phyloP scores from a whole-genome alignment of 192 early-diverging fungal species.

The Glomus cerebriforme region DNA sequence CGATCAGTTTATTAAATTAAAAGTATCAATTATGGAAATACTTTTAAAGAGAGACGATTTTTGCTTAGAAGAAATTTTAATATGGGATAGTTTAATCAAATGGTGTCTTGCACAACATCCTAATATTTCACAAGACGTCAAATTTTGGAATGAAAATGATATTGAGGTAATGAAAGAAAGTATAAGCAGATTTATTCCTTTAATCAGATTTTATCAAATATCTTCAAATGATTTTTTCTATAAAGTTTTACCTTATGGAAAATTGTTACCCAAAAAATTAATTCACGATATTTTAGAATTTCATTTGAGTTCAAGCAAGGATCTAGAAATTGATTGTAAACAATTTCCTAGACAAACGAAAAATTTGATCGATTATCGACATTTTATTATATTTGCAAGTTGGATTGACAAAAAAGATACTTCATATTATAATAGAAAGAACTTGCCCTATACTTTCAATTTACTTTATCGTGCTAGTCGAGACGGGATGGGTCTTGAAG shows the following conservation, averaged over 20 bases:
- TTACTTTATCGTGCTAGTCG: not conserved
- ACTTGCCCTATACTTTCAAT: not conserved
- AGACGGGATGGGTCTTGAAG: too few species aligned
- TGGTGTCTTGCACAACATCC: not conserved
- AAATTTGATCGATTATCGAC: not conserved
- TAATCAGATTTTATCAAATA: not conserved
- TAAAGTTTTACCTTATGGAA: not conserved
- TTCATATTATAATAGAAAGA: not conserved
- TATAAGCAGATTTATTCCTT: not conserved
- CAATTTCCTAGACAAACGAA: not conserved
- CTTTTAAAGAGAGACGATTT: not conserved
- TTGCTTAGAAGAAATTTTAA: not conserved
- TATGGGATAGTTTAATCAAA: constrained; percentile 2
- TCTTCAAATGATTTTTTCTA: not conserved
- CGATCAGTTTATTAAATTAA: not conserved
- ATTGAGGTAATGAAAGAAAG: not conserved
- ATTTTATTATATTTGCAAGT: not conserved
- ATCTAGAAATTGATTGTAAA: not conserved
- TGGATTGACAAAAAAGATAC: not conserved
- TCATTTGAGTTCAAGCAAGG: not conserved
- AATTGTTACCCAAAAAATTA: not conserved
- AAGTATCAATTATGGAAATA: not conserved
- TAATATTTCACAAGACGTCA: too few species aligned
- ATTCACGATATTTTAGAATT: not conserved
- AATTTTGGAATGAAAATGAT: not conserved